phyloP scores from a whole-genome alignment of 371 early-diverging fungal genomes.

The Homolaphlyctis polyrhiza region DNA sequence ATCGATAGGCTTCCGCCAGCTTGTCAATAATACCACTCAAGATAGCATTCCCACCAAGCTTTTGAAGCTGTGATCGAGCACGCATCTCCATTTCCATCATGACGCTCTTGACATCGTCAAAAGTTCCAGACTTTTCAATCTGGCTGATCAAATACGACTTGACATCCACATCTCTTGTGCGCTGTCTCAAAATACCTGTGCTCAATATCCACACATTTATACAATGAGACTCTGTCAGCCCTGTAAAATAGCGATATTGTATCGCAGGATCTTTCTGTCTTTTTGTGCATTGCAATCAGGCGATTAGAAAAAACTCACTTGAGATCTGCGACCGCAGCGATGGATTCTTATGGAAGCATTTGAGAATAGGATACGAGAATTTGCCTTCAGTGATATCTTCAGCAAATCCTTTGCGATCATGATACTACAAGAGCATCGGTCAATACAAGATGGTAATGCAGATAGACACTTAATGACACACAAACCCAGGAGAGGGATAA shows the following conservation, averaged over 20 bases:
- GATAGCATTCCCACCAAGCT: constrained; percentile 68
- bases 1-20: background rate
- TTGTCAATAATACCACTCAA: constrained; percentile 36
- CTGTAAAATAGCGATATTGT: background rate
- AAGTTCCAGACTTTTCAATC: constrained; percentile 69
- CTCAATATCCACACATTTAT: background rate
- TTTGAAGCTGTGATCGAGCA: constrained; percentile 53
- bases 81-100: constrained; percentile 57
- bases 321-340: constrained; percentile 57
- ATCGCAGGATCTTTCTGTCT: background rate
- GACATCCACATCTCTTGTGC: constrained; percentile 70
- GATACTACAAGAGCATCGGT: constrained; percentile 50
- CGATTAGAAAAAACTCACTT: constrained; percentile 30
- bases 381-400: constrained; percentile 98
- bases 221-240: background rate
- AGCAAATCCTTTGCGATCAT: constrained; percentile 91
- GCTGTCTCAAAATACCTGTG: constrained; percentile 79
- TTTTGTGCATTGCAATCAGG: background rate
- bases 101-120: constrained; percentile 67
- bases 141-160: constrained; percentile 82
- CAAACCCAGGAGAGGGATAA: too few species aligned
- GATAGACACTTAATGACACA: background rate
- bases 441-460: background rate
- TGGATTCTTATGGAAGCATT: constrained; percentile 66
- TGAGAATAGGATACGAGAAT: constrained; percentile 92